phyloP scores from a whole-genome alignment of 2,329 filamentous ascomycete species.

The Zasmidium citrigriseum region DNA sequence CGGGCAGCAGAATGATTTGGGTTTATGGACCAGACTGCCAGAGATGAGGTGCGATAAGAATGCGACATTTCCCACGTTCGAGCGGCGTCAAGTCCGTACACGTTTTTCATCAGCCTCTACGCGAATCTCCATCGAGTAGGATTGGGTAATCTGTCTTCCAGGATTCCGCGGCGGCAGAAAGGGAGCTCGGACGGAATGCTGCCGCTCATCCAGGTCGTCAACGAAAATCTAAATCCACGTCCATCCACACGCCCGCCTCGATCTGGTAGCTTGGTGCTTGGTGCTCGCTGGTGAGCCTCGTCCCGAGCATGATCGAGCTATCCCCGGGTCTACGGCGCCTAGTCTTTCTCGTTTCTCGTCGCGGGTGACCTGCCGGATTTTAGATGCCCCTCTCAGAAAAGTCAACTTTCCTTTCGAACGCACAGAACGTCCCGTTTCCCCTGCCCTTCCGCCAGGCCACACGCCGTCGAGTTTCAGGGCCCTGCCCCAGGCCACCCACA shows the following conservation, averaged over 20 bases:
- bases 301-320: conserved; percentile 16
- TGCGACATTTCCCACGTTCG: background rate
- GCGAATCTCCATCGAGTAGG: background rate
- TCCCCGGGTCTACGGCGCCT: conserved; percentile 10
- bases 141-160: background rate
- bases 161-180: background rate
- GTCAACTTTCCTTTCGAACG: conserved; percentile 3
- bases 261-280: background rate
- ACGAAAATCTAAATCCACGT: background rate
- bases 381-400: background rate
- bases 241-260: background rate
- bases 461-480: too few species aligned
- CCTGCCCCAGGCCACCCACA: background rate
- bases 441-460: too few species aligned
- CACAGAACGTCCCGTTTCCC: background rate
- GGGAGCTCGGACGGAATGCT: background rate
- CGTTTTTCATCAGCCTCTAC: background rate
- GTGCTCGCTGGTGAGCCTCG: too few species aligned
- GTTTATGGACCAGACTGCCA: conserved; percentile 7
- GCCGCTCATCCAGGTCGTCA: background rate
- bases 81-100: background rate
- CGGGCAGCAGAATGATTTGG: conserved; percentile 10
- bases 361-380: background rate
- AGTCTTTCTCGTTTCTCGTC: background rate
- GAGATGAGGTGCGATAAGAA: background rate